Percentiles rank a stretch among this genome's conserved stretches.
Conservation (phyloP, 768 basidiomycete genomes). For the Rickenella mellea region DNA sequence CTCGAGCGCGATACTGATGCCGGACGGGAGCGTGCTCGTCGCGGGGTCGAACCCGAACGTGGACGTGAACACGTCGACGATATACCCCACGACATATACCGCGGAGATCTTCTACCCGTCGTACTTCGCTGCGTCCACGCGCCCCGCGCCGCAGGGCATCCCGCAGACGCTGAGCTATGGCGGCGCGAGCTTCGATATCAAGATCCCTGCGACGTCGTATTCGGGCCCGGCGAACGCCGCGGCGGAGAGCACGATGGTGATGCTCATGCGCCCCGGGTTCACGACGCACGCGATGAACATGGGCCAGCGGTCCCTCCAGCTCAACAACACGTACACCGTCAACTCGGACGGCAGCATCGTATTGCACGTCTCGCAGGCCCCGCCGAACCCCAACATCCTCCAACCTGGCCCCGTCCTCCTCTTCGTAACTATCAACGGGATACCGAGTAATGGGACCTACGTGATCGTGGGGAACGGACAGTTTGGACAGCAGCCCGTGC, state of each 20-base stretch:
- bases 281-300: conserved; percentile 85
- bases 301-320: conserved; percentile 73
- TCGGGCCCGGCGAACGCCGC: conserved; percentile 15
- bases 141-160: conserved; percentile 62
- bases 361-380: conserved; percentile 73
- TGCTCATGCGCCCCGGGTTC: conserved; percentile 76
- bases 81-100: conserved; percentile 70
- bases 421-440: conserved; percentile 75
- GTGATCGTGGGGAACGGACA: conserved; percentile 74
- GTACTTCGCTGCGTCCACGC: conserved; percentile 63
- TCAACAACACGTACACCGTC: conserved; percentile 80
- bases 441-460: conserved; percentile 72
- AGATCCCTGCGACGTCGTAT: conserved; percentile 20
- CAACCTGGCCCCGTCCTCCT: conserved; percentile 83
- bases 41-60: conserved; percentile 92
- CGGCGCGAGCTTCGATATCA: conserved; percentile 69
- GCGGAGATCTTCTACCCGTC: conserved; percentile 88
- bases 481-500: conserved; percentile 60
- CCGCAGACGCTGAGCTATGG: conserved; percentile 80
- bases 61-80: conserved; percentile 56
- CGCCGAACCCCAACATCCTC: conserved; percentile 78
- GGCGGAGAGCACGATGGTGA: conserved; percentile 6
- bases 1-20: conserved; percentile 81
- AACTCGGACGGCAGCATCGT: conserved; percentile 67
- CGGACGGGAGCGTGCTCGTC: conserved; percentile 78